Base-by-base conservation (phyloP, 1,139 yeast genomes). In the Saccharomycopsis hybrid region DNA sequence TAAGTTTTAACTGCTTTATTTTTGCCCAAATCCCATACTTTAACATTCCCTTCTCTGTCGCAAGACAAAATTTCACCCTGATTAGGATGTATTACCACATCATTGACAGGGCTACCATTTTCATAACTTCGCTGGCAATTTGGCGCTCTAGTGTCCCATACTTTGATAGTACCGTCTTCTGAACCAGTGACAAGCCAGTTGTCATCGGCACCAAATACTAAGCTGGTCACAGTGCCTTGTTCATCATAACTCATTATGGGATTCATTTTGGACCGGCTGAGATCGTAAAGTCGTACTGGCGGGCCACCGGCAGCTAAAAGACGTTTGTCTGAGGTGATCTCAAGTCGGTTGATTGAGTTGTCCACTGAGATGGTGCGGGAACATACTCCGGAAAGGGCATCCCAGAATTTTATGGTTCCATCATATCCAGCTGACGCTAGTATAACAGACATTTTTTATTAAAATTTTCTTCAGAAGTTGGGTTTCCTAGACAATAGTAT, bases 371-470 rank as follows among this genome's bases (percentile, higher is more conserved):
- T 90, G 0, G 97, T 92, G 42, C 97, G 73, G 4, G 96, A 87
- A 62, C 98, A 92, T 7, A 89, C 96, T 0, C 99, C 98, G 0
- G 97, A 87, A 43, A 92, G 73, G 0, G 99, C 99, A 62, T 92
- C 99, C 99, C 99, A 92, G 69, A 94, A 94, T 56, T 97, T 71
- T 55, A 92, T 90, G 11, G 97, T 88, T 62, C 90, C 97, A 70
- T 92, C 99, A 65, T 92, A 92, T 4, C 97, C 97, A 1, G 97
- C 96, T n/a, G 97, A 88, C 1, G 96, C 97, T 57, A 92, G 73
- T 52, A 94, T 85, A 13, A 92, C 98, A 18, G 96, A 87, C 97
- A 90, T 87, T 55, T 2, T 37, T n/a, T n/a, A n/a, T n/a, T n/a
- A n/a, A n/a, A n/a, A n/a, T n/a, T n/a, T n/a, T n/a, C n/a, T n/a